Evolutionary conservation across 495 filamentous ascomycete species (phyloP), one percentile per base, ranked within the genome.

Genomic region (Daldinia concentrica): DNA sequence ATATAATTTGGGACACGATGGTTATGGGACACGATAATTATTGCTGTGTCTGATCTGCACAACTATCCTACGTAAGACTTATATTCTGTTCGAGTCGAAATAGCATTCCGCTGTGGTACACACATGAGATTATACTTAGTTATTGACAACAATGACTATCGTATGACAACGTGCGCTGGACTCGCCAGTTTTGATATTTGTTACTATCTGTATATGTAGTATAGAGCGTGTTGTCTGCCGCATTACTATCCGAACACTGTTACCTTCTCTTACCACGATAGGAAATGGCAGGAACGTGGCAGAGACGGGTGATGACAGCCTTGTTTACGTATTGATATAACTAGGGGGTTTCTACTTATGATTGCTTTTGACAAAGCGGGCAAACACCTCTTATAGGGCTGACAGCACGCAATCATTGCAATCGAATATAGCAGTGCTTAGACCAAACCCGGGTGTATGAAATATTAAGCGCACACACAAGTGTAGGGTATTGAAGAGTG

Each of bases 91-190:
- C 4, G 32, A 39, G 30, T 51, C n/a, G 30, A 17, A 59, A 41
- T 52, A 59, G 29, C 41, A 66, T 30, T 43, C 7, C 32, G n/a
- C 43, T 43, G 26, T 50, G 6, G 19, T 45, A 57, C 32, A 19
- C n/a, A 26, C 34, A 19, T 37, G 19, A 58, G 36, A 48, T 12
- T 64, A 14, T 39, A 45, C 34, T 48, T 39, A 45, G 26, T 48
- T 6, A 36, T 29, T 43, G 12, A 50, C 7, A 22, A 32, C 6
- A 14, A 29, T 43, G n/a, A 62, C 12, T 9, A 41, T 29, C 11
- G 50, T 52, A 29, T 29, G 50, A 52, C 50, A 29, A 29, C 12
- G n/a, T 52, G 50, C 12, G 50, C 50, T 52, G 22, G 41, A 22
- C 41, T 45, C 41, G 41, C 2, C 8, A 29, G 48, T 27, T 51